phyloP scores from a whole-genome alignment of 2,329 filamentous ascomycete species.

The Gnomoniopsis smithogilvyi region DNA sequence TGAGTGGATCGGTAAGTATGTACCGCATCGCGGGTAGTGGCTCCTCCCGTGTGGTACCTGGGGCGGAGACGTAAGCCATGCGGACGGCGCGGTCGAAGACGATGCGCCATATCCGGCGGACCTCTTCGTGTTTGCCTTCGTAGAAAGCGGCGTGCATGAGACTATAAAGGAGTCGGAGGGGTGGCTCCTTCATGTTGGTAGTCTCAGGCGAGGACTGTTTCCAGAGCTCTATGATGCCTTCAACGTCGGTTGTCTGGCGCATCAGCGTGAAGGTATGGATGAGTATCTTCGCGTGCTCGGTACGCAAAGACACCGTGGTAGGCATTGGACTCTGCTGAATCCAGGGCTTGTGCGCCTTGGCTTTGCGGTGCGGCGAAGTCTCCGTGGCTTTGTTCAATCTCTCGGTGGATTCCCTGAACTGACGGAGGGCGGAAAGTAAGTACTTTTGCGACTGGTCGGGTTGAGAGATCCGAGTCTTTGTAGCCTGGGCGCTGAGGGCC shows the following conservation, averaged over 20 bases:
- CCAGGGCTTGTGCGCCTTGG: slow-evolving; percentile 20
- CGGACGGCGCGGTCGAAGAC: slow-evolving; percentile 51
- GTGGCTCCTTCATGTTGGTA: slow-evolving; percentile 26
- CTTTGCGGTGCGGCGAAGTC: slow-evolving; percentile 2
- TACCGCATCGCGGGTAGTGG: slow-evolving; percentile 50
- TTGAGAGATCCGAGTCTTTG: neutral
- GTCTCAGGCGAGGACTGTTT: slow-evolving; percentile 42
- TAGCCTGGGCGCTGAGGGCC: slow-evolving; percentile 28
- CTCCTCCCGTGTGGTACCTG: slow-evolving; percentile 21
- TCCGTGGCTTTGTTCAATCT: slow-evolving; percentile 4
- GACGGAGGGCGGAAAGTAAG: slow-evolving; percentile 31
- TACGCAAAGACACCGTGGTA: slow-evolving; percentile 28
- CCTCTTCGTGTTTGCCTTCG: slow-evolving; percentile 54
- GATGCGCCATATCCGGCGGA: slow-evolving; percentile 65
- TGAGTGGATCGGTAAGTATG: slow-evolving; percentile 47
- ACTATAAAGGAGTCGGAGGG: slow-evolving; percentile 58
- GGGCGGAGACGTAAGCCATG: slow-evolving; percentile 34
- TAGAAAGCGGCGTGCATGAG: slow-evolving; percentile 66
- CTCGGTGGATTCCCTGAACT: slow-evolving; percentile 31
- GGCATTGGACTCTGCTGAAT: slow-evolving; percentile 23
- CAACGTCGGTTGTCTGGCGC: slow-evolving; percentile 33
- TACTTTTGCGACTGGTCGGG: slow-evolving; percentile 21
- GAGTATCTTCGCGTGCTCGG: slow-evolving; percentile 37
- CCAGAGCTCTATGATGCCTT: slow-evolving; percentile 46
- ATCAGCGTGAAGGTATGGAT: slow-evolving; percentile 38